These are phyloP conservation scores for Cryptococcus neoformans DNA, from an alignment of 1,284 basidiomycete genomes.

Conservation along the genomic window DNA sequence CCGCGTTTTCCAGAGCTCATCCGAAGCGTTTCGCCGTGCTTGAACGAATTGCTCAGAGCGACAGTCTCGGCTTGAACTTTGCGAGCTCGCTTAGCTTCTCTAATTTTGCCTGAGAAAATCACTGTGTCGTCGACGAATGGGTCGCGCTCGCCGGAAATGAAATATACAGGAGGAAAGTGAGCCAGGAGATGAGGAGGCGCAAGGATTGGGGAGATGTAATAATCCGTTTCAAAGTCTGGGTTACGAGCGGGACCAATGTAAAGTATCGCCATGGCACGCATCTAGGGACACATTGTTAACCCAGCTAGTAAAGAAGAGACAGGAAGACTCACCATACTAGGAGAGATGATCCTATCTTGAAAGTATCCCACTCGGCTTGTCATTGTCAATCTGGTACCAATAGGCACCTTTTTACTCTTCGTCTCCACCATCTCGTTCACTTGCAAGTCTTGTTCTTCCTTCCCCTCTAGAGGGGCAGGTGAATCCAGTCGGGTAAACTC, in stretches of 20 bases:
- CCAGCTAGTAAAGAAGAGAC: neutral
- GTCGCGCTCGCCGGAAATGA: constrained; percentile 94
- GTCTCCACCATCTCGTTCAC: constrained; percentile 23
- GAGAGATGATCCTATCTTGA: constrained; percentile 84
- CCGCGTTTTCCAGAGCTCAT: constrained; percentile 48
- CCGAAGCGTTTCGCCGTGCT: constrained; percentile 51
- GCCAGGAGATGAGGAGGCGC: constrained; percentile 78
- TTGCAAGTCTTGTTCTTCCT: constrained; percentile 7
- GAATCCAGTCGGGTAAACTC: constrained; percentile 14
- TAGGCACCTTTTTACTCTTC: constrained; percentile 50
- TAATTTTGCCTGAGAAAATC: constrained; percentile 86
- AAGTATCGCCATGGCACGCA: constrained; percentile 97
- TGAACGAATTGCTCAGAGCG: constrained; percentile 26
- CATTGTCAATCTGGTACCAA: constrained; percentile 90
- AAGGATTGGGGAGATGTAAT: constrained; percentile 90
- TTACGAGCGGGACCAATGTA: constrained; percentile 91
- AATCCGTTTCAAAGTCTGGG: constrained; percentile 92
- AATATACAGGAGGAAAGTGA: constrained; percentile 86
- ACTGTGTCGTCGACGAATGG: constrained; percentile 94
- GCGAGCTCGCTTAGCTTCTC: constrained; percentile 83
- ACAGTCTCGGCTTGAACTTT: constrained; percentile 57
- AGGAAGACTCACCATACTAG: constrained; percentile 71
- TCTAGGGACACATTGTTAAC: constrained; percentile 54
- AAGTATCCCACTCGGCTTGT: constrained; percentile 93
- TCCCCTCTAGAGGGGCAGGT: constrained; percentile 6